These are phyloP conservation scores for Erysimum cheiri DNA, from an alignment of 441 rosid genomes.

Conservation along the genomic window DNA sequence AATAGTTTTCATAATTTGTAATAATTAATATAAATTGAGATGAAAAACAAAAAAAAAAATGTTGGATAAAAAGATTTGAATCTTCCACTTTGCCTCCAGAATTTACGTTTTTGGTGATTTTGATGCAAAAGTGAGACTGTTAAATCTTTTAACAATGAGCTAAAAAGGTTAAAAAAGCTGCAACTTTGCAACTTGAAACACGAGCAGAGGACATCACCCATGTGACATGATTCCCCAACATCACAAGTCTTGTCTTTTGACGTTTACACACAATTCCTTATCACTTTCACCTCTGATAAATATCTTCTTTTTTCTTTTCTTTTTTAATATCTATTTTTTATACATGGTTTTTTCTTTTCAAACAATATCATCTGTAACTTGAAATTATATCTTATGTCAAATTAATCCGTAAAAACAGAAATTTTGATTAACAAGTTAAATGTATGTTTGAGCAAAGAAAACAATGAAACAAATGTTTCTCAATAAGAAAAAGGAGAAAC, in stretches of 20 bases:
- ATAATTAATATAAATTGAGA: no score
- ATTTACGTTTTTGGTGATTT: conserved; percentile 39
- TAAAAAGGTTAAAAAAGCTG: conserved; percentile 34
- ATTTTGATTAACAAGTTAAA: background rate
- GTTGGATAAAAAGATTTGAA: background rate
- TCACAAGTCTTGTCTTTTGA: conserved; percentile 44
- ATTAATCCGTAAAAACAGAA: background rate
- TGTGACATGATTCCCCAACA: conserved; percentile 46
- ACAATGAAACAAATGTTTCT: background rate
- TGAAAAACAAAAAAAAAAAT: no score
- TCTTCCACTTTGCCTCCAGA: conserved; percentile 15
- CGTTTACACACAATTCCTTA: conserved; percentile 30
- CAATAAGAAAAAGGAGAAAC: background rate
- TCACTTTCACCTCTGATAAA: conserved; percentile 22
- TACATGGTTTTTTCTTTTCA: no score
- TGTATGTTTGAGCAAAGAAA: background rate
- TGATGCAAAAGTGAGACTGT: conserved; percentile 37
- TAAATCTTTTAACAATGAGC: conserved; percentile 24
- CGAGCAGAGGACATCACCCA: conserved; percentile 43
- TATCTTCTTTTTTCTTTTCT: background rate
- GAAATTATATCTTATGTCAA: background rate
- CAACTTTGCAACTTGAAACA: conserved; percentile 39
- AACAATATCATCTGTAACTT: background rate
- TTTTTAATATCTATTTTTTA: no score
- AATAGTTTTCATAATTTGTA: no score